phyloP scores from a whole-genome alignment of 2,329 filamentous ascomycete genomes.

The Aphanocladium album region DNA sequence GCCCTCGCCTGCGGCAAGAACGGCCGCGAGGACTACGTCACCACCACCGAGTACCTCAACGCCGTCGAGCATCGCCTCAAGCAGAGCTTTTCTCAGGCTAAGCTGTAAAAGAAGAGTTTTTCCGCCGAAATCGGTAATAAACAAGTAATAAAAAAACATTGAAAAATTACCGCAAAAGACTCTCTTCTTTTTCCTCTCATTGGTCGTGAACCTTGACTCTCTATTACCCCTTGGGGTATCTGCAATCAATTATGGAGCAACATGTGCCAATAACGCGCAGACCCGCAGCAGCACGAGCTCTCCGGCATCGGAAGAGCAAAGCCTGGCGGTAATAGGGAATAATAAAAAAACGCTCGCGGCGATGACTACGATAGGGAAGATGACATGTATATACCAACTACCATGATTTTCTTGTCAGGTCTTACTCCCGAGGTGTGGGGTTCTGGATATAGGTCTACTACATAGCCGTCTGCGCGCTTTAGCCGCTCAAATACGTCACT shows the following conservation, averaged over 20 bases:
- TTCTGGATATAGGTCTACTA: too few relatives aligned
- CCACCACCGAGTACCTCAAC: slow-evolving; percentile 83
- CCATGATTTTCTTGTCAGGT: neutral
- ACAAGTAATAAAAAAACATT: neutral
- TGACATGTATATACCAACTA: too few relatives aligned
- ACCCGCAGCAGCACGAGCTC: neutral
- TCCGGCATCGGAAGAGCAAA: neutral
- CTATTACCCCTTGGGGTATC: too few relatives aligned
- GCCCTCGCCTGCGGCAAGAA: slow-evolving; percentile 92
- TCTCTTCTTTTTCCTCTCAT: too few relatives aligned
- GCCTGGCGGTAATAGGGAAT: too few relatives aligned
- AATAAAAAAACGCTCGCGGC: too few relatives aligned
- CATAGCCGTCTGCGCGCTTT: too few relatives aligned
- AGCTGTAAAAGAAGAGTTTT: slow-evolving; percentile 50
- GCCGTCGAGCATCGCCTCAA: slow-evolving; percentile 90
- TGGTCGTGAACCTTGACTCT: too few relatives aligned
- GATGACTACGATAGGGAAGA: neutral
- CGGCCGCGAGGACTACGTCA: slow-evolving; percentile 79
- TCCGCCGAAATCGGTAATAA: neutral
- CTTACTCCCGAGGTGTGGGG: neutral
- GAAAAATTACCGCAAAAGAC: too few relatives aligned
- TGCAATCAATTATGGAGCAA: too few relatives aligned
- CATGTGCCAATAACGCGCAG: neutral
- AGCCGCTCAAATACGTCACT: too few relatives aligned
- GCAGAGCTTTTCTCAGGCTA: slow-evolving; percentile 64